Conservation (phyloP, 495 filamentous ascomycete species). For the Xylaria cubensis region DNA sequence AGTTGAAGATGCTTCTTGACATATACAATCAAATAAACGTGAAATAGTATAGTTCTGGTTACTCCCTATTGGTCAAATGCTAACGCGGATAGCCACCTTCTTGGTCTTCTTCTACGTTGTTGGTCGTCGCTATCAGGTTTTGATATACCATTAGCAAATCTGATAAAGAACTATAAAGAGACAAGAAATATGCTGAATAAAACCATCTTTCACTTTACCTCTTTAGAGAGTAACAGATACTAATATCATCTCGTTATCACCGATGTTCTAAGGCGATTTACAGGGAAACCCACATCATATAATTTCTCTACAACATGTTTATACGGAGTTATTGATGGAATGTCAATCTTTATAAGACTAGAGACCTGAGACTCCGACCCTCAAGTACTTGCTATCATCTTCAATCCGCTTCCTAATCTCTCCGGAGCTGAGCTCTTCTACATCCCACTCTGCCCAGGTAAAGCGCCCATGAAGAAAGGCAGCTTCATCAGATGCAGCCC, state of each 20-base stretch:
- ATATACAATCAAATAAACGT: not conserved
- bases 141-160: not conserved
- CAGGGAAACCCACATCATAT: not conserved
- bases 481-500: constrained; percentile 55
- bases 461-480: constrained; percentile 57
- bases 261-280: too few relatives aligned
- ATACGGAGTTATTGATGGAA: not conserved
- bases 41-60: not conserved
- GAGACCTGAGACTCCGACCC: constrained; percentile 35
- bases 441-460: constrained; percentile 59
- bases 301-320: not conserved
- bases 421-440: constrained; percentile 52
- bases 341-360: not conserved
- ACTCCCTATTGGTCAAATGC: not conserved
- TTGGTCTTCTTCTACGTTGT: not conserved
- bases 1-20: too few relatives aligned
- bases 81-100: not conserved
- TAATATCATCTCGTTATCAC: too few relatives aligned
- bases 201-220: not conserved
- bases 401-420: constrained; percentile 44
- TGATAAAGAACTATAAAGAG: not conserved
- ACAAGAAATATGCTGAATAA: not conserved
- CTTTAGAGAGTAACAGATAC: not conserved
- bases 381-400: constrained; percentile 39
- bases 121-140: not conserved